Percentiles rank a stretch among this genome's conserved stretches.
Conservation (phyloP, 2,329 filamentous ascomycete genomes). For the Trichoderma asperellum region DNA sequence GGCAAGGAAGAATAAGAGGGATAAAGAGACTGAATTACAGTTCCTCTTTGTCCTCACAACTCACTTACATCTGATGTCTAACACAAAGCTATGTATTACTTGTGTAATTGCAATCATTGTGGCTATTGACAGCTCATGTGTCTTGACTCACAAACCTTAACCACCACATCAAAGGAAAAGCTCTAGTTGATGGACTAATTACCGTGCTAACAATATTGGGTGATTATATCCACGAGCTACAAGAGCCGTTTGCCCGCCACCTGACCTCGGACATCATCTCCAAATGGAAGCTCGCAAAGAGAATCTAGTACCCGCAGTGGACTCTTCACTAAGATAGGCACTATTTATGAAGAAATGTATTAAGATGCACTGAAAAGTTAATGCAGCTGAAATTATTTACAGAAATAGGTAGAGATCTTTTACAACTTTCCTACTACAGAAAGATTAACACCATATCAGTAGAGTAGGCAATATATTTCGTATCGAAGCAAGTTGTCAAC, state of each 20-base stretch:
- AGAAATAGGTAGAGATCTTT: no score
- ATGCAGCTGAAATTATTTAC: not conserved
- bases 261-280: slow-evolving; percentile 15
- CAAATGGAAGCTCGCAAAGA: slow-evolving; percentile 13
- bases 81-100: not conserved
- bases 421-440: no score
- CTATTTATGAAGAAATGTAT: not conserved
- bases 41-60: not conserved
- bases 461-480: no score
- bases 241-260: not conserved
- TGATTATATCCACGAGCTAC: not conserved
- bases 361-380: not conserved
- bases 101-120: not conserved
- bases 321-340: not conserved
- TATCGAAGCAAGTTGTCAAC: no score
- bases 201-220: not conserved
- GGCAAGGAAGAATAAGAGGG: not conserved
- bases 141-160: not conserved
- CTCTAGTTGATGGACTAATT: not conserved
- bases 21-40: not conserved
- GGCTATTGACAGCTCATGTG: not conserved
- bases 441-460: no score
- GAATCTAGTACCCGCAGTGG: slow-evolving; percentile 3
- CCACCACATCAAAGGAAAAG: not conserved
- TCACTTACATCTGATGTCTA: not conserved